phyloP scores from a whole-genome alignment of 73 alveolate genomes.

The Tetrahymena malaccensis region DNA sequence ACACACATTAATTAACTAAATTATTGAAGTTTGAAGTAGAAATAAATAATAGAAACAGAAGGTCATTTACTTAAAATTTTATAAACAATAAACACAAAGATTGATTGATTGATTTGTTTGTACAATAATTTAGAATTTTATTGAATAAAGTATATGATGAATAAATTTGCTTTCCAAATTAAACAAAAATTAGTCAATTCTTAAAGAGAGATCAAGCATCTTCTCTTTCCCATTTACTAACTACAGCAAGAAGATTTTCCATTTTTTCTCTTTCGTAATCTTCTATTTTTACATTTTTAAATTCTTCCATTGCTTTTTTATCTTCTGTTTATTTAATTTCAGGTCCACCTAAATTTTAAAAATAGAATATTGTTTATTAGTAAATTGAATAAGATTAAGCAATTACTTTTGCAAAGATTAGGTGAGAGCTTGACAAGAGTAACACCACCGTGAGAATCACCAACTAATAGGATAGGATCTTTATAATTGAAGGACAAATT shows the following conservation, averaged over 20 bases:
- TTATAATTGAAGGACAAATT: conserved; percentile 78
- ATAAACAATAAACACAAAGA: background rate
- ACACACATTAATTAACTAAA: too few species aligned
- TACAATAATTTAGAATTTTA: background rate
- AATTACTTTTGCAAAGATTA: conserved; percentile 29
- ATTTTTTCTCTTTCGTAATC: background rate
- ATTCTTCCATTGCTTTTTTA: background rate
- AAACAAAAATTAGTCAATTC: background rate
- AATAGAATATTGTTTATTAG: background rate
- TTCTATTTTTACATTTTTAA: background rate
- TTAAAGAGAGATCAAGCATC: background rate
- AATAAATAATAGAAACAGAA: background rate
- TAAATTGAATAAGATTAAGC: background rate
- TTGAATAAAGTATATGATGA: background rate
- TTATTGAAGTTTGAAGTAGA: background rate
- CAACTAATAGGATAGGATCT: conserved; percentile 89
- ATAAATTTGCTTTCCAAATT: background rate
- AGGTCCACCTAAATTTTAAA: background rate
- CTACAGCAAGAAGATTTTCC: background rate
- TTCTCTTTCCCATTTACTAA: background rate
- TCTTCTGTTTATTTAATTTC: background rate
- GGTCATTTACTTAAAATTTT: background rate
- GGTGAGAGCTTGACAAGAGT: conserved; percentile 63
- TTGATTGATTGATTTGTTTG: background rate
- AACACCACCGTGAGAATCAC: conserved; percentile 86